Evolutionary conservation across 2,329 filamentous ascomycete species (phyloP), one percentile per base, ranked within the genome.

Genomic region (Ramularia endophylla): DNA sequence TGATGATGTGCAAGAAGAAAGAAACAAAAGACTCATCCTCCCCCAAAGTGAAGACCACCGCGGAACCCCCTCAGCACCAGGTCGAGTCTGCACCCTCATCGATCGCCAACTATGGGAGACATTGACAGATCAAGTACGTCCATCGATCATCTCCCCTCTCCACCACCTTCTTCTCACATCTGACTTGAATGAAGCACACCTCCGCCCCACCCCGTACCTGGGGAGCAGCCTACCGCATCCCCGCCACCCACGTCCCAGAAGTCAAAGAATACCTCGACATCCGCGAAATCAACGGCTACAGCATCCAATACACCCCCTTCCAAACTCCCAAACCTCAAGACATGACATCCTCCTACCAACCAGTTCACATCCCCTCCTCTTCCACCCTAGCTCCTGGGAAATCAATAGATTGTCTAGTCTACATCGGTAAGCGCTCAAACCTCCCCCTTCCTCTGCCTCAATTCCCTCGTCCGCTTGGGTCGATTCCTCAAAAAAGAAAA

Each of bases 231-330:
- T 65, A 65, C 38, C 57, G 50, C 94, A 95, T 69, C 85, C 90
- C 59, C 90, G 95, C 65, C 72, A 75, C 19, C 65, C 81, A 5
- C 71, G 87, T 94, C 16, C 74, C 80, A 46, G 83, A 90, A 67
- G 90, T 95, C 3, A 83, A 86, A 53, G 76, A 81, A 44, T 95
- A 95, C 63, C 85, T 98, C 35, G 89, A 97, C 65, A 90, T 95
- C 51, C 83, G 92, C 33, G 92, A 98, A 66, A 95, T 97, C 60
- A 95, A 97, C 67, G 92, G 92, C 18, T 98, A 98, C 67, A 86
- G 82, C 40, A 94, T 95, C 52, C 89, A 95, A 65, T 87, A 88
- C 64, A 87, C 88, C 19, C 80, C 84, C 0, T 95, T 97, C 43
- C 44, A 48, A 27, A 29, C 28, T 13, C 36, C 48, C 20, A 44